Conservation (phyloP, 371 early-diverging fungal genomes). For the Funneliformis caledonium region DNA sequence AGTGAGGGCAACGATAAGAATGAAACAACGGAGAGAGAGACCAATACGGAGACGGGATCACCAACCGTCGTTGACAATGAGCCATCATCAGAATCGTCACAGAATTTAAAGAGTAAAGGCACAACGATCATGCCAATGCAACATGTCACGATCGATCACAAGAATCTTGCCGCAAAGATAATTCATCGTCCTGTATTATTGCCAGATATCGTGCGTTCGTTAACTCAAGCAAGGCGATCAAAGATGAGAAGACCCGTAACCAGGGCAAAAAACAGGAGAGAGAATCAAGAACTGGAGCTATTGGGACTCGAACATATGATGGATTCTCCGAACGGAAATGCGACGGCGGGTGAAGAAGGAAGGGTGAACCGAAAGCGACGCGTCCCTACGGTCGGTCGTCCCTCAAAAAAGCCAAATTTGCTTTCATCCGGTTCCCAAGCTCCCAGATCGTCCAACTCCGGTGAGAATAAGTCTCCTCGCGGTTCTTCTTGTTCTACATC, state of each 20-base stretch:
- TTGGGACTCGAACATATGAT: slow-evolving; percentile 12
- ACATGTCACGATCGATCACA: not conserved
- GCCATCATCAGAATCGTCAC: not conserved
- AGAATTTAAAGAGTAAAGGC: not conserved
- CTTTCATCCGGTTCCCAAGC: not conserved
- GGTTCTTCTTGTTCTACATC: not conserved
- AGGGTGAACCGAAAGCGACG: not conserved
- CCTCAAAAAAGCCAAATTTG: not conserved
- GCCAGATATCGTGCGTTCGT: slow-evolving; percentile 18
- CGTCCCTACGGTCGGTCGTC: not conserved
- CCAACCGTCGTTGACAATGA: too few relatives aligned
- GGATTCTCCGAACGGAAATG: not conserved
- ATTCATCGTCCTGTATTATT: slow-evolving; percentile 35
- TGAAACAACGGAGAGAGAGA: not conserved
- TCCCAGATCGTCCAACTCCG: not conserved
- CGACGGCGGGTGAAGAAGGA: not conserved
- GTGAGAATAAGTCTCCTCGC: not conserved
- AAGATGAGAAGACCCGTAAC: slow-evolving; percentile 30
- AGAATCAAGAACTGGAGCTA: slow-evolving; percentile 15
- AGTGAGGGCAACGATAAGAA: not conserved
- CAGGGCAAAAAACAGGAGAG: slow-evolving; percentile 37
- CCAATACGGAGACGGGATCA: too few relatives aligned
- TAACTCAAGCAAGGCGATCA: not conserved
- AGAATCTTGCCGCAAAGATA: not conserved
- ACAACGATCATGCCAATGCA: too few relatives aligned